Conservation (phyloP, 1,284 basidiomycete genomes). For the Taiwanofungus camphoratus region DNA sequence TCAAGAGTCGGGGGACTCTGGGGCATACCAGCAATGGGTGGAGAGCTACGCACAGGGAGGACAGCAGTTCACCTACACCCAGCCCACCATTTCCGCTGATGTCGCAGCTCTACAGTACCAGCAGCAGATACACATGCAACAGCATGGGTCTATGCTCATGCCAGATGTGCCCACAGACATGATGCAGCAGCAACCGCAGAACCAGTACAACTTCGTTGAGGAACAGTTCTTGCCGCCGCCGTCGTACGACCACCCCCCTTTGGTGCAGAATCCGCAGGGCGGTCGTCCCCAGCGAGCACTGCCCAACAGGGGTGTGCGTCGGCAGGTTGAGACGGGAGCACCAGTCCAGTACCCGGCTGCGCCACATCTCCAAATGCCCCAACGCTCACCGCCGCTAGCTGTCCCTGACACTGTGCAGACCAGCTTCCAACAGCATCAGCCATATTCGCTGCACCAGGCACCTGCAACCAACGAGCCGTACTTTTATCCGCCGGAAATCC, state of each 20-base stretch:
- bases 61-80: constrained; percentile 5
- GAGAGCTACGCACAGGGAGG: constrained; percentile 13
- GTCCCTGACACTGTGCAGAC: neutral
- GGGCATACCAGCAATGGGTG: constrained; percentile 25
- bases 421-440: constrained; percentile 1
- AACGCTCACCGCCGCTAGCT: neutral
- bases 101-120: constrained; percentile 11
- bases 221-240: constrained; percentile 11
- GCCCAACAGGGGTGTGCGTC: constrained; percentile 1
- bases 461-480: constrained; percentile 5
- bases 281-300: constrained; percentile 7
- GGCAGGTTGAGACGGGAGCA: neutral
- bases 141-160: constrained; percentile 8
- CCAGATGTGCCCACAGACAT: constrained; percentile 8
- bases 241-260: constrained; percentile 11
- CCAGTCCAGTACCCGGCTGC: neutral
- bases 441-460: constrained; percentile 2
- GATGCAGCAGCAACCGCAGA: constrained; percentile 15
- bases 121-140: constrained; percentile 4
- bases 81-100: constrained; percentile 4
- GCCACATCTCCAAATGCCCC: neutral
- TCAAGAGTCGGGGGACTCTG: constrained; percentile 14
- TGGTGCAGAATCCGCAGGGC: constrained; percentile 5
- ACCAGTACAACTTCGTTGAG: constrained; percentile 24
- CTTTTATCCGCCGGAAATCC: constrained; percentile 10